Conservation (phyloP, 768 basidiomycete species). For the Boletus reticulatus region DNA sequence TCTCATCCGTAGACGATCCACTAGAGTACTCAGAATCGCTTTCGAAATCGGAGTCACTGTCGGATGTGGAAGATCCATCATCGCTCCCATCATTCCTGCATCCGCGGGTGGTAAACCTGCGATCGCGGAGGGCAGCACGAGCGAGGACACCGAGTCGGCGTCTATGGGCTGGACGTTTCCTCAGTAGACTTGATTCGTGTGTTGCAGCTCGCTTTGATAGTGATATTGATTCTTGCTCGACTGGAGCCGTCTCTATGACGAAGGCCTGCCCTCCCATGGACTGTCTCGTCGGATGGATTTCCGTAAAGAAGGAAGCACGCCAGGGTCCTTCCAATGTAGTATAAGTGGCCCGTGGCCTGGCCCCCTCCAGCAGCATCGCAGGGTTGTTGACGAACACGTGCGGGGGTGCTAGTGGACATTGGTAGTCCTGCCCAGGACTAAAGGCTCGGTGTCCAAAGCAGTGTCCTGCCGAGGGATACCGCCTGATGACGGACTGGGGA, state of each 20-base stretch:
- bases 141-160: constrained; percentile 17
- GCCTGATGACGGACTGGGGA: constrained; percentile 27
- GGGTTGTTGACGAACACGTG: neutral
- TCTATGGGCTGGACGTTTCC: neutral
- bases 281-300: neutral
- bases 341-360: constrained; percentile 2
- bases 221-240: neutral
- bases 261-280: neutral
- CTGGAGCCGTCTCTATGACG: neutral
- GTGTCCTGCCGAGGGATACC: constrained; percentile 14
- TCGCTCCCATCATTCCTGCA: neutral
- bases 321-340: neutral
- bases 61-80: constrained; percentile 11
- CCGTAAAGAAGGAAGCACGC: constrained; percentile 1
- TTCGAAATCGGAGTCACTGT: constrained; percentile 16
- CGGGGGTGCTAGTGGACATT: neutral
- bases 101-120: constrained; percentile 5
- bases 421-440: neutral
- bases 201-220: neutral
- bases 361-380: neutral
- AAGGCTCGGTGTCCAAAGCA: neutral
- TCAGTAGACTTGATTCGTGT: neutral
- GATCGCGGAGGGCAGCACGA: constrained; percentile 21
- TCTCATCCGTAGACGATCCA: constrained; percentile 18
- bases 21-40: constrained; percentile 20